These are phyloP conservation scores for Penstemon newberryi DNA, from an alignment of 257 asterid species.

Conservation along the genomic window DNA sequence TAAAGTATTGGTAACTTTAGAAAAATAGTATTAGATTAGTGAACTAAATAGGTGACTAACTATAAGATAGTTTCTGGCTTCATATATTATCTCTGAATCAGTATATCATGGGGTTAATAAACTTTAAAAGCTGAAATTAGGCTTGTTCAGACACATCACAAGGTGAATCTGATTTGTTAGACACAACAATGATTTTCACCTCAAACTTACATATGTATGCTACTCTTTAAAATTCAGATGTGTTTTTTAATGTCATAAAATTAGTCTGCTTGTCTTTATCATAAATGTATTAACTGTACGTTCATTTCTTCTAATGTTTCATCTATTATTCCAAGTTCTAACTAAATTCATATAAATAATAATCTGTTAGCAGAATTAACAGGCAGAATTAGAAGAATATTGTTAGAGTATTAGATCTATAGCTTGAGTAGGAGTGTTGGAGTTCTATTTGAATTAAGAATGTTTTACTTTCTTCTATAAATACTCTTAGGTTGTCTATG, in stretches of 20 bases:
- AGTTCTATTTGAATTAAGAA: too few relatives aligned
- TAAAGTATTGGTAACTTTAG: conserved; percentile 17
- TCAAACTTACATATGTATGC: background rate
- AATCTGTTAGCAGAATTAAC: too few relatives aligned
- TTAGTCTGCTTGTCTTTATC: background rate
- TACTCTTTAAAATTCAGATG: background rate
- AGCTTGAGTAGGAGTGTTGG: too few relatives aligned
- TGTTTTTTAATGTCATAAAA: background rate
- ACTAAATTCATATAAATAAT: too few relatives aligned
- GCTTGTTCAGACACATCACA: background rate
- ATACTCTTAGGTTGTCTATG: too few relatives aligned
- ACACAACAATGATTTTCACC: background rate
- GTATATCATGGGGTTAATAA: background rate
- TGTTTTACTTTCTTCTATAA: too few relatives aligned
- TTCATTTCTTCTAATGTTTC: background rate
- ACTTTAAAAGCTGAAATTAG: background rate
- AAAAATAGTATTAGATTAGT: background rate
- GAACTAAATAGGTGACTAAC: background rate
- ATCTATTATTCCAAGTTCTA: background rate
- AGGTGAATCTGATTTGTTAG: background rate
- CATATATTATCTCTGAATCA: background rate
- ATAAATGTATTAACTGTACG: background rate
- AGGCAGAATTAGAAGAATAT: too few relatives aligned
- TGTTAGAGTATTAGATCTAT: too few relatives aligned
- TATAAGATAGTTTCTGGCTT: background rate